These are phyloP conservation scores for Erigeron canadensis DNA, from an alignment of 129 eudicot genomes.

Conservation along the genomic window DNA sequence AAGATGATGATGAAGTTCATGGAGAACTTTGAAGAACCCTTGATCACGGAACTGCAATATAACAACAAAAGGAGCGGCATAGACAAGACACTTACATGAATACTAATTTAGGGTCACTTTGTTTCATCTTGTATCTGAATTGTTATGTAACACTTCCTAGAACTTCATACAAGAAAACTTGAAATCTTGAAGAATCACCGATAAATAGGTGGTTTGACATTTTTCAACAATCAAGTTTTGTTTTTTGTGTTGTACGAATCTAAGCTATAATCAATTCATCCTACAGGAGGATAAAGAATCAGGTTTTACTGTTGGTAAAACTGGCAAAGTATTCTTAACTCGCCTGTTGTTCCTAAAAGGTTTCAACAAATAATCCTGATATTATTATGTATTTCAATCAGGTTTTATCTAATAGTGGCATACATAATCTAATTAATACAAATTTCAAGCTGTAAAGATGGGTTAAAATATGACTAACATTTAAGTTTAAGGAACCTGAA, in stretches of 20 bases:
- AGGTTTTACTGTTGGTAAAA: too few species aligned
- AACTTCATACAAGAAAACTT: constrained; percentile 1
- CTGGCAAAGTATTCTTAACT: too few species aligned
- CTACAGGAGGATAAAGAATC: too few species aligned
- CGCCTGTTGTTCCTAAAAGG: too few species aligned
- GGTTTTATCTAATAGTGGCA: neutral
- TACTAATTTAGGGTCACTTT: constrained; percentile 5
- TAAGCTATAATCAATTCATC: neutral
- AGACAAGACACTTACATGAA: constrained; percentile 13
- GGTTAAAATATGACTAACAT: neutral
- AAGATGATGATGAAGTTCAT: constrained; percentile 34
- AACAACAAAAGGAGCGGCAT: neutral
- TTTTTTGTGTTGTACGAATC: neutral
- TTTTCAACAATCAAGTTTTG: too few species aligned
- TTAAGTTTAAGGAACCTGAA: neutral
- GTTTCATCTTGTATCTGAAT: constrained; percentile 11
- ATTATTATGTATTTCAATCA: too few species aligned
- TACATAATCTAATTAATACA: neutral
- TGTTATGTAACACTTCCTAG: neutral
- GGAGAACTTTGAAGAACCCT: constrained; percentile 43
- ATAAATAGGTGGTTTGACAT: neutral
- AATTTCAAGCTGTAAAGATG: neutral
- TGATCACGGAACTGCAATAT: constrained; percentile 11
- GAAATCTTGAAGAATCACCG: neutral
- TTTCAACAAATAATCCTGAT: too few species aligned